A percentile compares a stretch with the other conserved stretches of the same genome.
Evolutionary conservation across 1,284 basidiomycete genomes (phyloP).

Genomic region (Athelia psychrophila): DNA sequence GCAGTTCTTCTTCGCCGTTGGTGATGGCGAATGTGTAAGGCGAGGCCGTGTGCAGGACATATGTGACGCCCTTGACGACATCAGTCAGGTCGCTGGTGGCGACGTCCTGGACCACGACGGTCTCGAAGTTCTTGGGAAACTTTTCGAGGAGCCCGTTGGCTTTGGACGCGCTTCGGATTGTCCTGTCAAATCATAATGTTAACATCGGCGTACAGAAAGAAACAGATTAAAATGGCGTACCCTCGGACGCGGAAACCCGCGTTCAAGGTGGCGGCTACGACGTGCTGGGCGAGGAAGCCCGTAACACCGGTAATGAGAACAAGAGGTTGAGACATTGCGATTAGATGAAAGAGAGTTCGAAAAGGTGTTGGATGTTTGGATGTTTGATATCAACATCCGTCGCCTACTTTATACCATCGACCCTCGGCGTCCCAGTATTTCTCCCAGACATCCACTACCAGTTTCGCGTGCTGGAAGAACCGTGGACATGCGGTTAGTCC

Average conservation of each 20-base stretch:
- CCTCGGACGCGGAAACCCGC: constrained; percentile 5
- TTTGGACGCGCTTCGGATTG: not conserved
- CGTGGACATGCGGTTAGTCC: too few species aligned
- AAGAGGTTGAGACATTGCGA: not conserved
- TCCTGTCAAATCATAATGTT: not conserved
- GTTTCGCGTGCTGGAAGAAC: too few species aligned
- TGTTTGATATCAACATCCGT: too few species aligned
- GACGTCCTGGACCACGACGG: not conserved
- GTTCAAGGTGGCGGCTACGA: not conserved
- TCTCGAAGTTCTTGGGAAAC: not conserved
- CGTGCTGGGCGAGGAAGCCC: constrained; percentile 1
- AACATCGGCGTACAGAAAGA: not conserved
- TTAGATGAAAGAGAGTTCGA: too few species aligned
- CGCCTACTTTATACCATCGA: too few species aligned
- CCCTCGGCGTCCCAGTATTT: too few species aligned
- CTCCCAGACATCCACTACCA: too few species aligned
- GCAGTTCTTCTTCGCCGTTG: not conserved
- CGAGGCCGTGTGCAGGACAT: not conserved
- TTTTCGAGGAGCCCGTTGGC: not conserved
- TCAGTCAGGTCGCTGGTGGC: not conserved
- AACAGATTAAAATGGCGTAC: not conserved
- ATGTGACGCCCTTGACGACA: not conserved
- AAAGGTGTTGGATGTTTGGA: too few species aligned
- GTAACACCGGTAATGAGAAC: constrained; percentile 1
- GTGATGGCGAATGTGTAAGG: not conserved